Percentiles rank a stretch among this genome's conserved stretches.
Evolutionary conservation across 2,329 filamentous ascomycete species (phyloP).

Genomic region (Pyrenochaeta sp.): DNA sequence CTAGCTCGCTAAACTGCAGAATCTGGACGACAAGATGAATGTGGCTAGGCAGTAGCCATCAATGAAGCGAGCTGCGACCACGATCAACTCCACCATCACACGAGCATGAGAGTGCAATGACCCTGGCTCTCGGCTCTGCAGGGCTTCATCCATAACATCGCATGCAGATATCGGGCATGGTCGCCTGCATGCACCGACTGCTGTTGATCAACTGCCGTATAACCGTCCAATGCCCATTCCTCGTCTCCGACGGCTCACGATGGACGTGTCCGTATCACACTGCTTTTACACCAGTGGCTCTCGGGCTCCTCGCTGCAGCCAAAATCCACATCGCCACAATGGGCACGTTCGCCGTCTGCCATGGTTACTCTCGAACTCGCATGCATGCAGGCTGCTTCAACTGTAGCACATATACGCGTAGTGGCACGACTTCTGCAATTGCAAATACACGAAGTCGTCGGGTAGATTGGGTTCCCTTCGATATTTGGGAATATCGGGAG

Average conservation of each 20-base stretch:
- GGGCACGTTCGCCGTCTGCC: background rate
- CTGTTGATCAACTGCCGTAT: constrained; percentile 2
- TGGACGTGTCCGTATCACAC: background rate
- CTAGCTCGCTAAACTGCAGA: constrained; percentile 16
- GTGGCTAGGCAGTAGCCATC: background rate
- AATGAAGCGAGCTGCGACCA: constrained; percentile 11
- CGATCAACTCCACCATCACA: constrained; percentile 8
- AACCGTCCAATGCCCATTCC: background rate
- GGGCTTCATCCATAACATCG: background rate
- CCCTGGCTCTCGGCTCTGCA: constrained; percentile 10
- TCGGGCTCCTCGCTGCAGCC: background rate
- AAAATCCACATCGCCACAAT: constrained; percentile 3
- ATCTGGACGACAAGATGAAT: constrained; percentile 15
- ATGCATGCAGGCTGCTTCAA: background rate
- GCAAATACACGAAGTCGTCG: constrained; percentile 1
- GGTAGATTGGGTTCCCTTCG: background rate
- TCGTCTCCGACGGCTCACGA: background rate
- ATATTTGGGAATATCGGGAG: constrained; percentile 10
- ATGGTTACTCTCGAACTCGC: background rate
- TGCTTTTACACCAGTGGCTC: background rate
- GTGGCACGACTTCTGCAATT: constrained; percentile 10
- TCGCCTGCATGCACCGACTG: constrained; percentile 1
- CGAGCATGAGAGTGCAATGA: constrained; percentile 4
- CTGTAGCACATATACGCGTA: background rate
- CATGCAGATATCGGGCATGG: constrained; percentile 6